Conservation (phyloP, 371 early-diverging fungal species). For the Mucor irregularis region DNA sequence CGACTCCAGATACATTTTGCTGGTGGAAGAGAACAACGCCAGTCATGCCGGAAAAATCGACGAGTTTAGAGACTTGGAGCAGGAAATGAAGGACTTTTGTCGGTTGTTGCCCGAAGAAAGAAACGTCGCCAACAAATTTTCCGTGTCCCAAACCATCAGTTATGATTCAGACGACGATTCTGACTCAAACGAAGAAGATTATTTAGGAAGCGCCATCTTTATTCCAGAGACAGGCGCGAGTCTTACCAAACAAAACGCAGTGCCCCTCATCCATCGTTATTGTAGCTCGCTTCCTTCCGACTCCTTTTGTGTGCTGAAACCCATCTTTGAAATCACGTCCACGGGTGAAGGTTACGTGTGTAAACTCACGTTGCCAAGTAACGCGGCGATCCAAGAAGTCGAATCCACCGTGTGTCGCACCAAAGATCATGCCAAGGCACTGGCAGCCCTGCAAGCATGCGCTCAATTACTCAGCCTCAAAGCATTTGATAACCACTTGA, state of each 20-base stretch:
- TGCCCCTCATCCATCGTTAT: constrained; percentile 63
- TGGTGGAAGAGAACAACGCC: constrained; percentile 61
- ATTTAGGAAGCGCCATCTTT: constrained; percentile 32
- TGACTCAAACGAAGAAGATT: constrained; percentile 37
- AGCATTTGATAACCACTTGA: constrained; percentile 74
- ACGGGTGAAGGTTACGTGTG: constrained; percentile 46
- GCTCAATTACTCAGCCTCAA: constrained; percentile 63
- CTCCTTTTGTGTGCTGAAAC: constrained; percentile 47
- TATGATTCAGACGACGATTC: constrained; percentile 30
- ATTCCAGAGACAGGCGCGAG: constrained; percentile 65
- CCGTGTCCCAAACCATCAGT: background rate
- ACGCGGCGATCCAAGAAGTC: constrained; percentile 61
- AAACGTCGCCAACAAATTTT: constrained; percentile 29
- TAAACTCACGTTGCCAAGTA: constrained; percentile 61
- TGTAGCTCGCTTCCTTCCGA: constrained; percentile 66
- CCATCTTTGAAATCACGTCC: constrained; percentile 44
- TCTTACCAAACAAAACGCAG: constrained; percentile 63
- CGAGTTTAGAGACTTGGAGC: constrained; percentile 51
- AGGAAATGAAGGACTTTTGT: constrained; percentile 56
- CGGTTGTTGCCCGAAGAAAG: constrained; percentile 48
- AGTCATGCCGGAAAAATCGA: constrained; percentile 38
- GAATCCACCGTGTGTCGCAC: constrained; percentile 57
- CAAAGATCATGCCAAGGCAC: constrained; percentile 69
- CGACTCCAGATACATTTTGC: constrained; percentile 74
- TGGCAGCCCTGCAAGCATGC: constrained; percentile 73